Evolutionary conservation across 176 grass and related monocot species (phyloP), one percentile per base, ranked within the genome.

Genomic region (Rhynchospora tenuis): DNA sequence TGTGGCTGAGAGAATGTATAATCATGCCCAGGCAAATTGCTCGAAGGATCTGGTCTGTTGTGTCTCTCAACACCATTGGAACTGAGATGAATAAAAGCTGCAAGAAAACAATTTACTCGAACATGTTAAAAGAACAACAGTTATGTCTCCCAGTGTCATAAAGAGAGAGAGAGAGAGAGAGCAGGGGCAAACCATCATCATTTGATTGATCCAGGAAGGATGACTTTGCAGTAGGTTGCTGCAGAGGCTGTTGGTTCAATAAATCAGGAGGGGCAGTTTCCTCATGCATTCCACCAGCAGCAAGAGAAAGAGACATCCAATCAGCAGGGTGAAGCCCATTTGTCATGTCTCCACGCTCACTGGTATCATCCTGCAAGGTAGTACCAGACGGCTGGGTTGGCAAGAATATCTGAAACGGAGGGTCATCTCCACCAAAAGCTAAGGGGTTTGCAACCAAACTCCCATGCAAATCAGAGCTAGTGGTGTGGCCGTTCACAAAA

Each of bases 401-500:
- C 78, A 99, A 76, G 60, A 99, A 95, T 83, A 93, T 90, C 90
- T 99, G 93, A 79, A 99, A 85, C 78, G 89, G 88, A 29, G 91
- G 89, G 61, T 95, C 91, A 31, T 92, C 89, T 19, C 85, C 88
- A 57, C 24, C 87, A 46, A 95, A 93, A 89, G 86, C 89, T 63
- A 95, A 75, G 71, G 91, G 91, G 64, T 95, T 98, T 84, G 95
- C 96, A 66, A 95, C 89, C 91, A 99, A 74, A 81, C 86, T 91
- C 73, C 79, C 86, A 85, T 89, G 80, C 23, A 90, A 65, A 63
- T 92, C 91, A 70, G 82, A 86, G 80, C 27, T 85, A 82, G 81
- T 86, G 11, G 15, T 44, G 55, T 73, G 84, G 82, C 73, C 85
- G 69, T 88, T 80, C 63, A 88, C 76, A 86, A 90, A 85, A 55